Conservation (phyloP, 805 yeast genomes). For the Barnettozyma salicaria region DNA sequence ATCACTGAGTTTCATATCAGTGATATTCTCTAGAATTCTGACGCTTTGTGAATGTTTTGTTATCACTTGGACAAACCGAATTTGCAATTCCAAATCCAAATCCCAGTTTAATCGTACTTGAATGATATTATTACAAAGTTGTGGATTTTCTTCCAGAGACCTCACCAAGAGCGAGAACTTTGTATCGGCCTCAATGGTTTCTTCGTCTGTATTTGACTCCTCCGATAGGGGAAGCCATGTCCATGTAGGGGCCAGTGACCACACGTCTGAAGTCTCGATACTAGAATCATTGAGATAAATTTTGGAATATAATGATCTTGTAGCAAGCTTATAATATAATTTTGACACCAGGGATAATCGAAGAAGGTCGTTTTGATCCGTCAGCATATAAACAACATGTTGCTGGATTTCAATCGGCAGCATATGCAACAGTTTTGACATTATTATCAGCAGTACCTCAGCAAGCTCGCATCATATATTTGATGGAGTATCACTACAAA, state of each 20-base stretch:
- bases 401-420: constrained; percentile 22
- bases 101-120: constrained; percentile 42
- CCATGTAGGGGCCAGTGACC: constrained; percentile 36
- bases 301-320: constrained; percentile 30
- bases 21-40: constrained; percentile 34
- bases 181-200: constrained; percentile 28
- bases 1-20: constrained; percentile 33
- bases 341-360: constrained; percentile 24
- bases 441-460: no score
- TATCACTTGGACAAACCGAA: constrained; percentile 25
- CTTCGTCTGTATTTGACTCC: constrained; percentile 7
- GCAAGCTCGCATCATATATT: no score
- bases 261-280: constrained; percentile 32
- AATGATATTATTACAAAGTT: constrained; percentile 25
- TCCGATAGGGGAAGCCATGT: constrained; percentile 24
- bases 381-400: constrained; percentile 20
- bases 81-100: constrained; percentile 29
- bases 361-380: constrained; percentile 30
- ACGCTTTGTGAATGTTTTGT: constrained; percentile 28
- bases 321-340: constrained; percentile 28
- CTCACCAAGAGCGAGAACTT: constrained; percentile 26
- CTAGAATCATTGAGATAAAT: constrained; percentile 37
- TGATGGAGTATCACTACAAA: no score
- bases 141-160: constrained; percentile 22
- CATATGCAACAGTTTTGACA: background rate